A percentile compares a stretch with the other conserved stretches of the same genome.
Evolutionary conservation across 495 filamentous ascomycete species (phyloP).

Genomic region (Tuber calosporum): DNA sequence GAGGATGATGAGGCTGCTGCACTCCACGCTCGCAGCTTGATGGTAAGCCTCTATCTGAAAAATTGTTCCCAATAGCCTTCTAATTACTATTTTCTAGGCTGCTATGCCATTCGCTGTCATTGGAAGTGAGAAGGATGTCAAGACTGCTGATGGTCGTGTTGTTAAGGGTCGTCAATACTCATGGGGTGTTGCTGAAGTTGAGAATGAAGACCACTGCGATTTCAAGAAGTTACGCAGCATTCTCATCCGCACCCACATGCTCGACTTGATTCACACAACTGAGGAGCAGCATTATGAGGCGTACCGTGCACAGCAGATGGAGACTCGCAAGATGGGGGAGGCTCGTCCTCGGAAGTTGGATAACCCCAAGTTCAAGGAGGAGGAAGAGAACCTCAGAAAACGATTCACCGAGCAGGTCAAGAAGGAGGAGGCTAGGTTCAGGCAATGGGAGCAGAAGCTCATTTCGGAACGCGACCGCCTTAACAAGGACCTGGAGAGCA

Average conservation of each 20-base stretch:
- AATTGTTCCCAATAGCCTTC: constrained; percentile 4
- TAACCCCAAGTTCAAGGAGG: constrained; percentile 99
- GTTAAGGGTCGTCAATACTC: constrained; percentile 98
- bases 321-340: constrained; percentile 98
- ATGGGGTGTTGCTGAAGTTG: constrained; percentile 98
- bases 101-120: constrained; percentile 99
- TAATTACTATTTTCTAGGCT: constrained; percentile 42
- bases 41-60: constrained; percentile 43
- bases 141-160: constrained; percentile 87
- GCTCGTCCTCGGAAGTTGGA: constrained; percentile 93
- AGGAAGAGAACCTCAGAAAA: constrained; percentile 95
- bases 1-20: constrained; percentile 96
- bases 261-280: constrained; percentile 98
- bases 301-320: constrained; percentile 98
- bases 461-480: constrained; percentile 94
- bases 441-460: constrained; percentile 99
- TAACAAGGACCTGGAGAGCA: constrained; percentile 98
- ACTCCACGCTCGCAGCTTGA: constrained; percentile 83
- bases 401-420: constrained; percentile 99
- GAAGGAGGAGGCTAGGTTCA: constrained; percentile 97
- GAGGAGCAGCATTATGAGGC: constrained; percentile 99
- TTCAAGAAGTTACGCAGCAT: constrained; percentile 99
- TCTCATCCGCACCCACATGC: constrained; percentile 99
- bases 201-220: constrained; percentile 99
- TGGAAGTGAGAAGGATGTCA: constrained; percentile 97